Evolutionary conservation across 2,329 filamentous ascomycete species (phyloP).

Genomic region (Emmonsia crescens): DNA sequence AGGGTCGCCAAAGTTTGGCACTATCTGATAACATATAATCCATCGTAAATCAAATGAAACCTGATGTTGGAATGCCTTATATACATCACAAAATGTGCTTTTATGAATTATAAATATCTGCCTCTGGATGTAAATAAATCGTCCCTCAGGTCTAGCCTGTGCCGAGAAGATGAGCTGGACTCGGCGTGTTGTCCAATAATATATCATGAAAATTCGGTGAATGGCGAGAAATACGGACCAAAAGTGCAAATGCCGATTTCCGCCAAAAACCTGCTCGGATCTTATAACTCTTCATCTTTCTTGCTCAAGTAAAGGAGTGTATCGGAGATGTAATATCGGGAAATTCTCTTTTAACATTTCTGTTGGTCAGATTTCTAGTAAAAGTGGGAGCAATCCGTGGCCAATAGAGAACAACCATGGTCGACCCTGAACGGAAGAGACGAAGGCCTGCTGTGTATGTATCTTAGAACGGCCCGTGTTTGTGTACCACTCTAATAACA

Average conservation of each 20-base stretch:
- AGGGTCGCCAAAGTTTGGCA: neutral
- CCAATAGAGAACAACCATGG: conserved; percentile 12
- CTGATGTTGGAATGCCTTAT: neutral
- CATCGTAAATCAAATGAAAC: neutral
- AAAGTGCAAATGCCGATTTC: conserved; percentile 14
- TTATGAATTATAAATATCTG: neutral
- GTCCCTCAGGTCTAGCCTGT: neutral
- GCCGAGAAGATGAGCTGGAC: neutral
- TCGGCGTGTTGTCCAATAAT: neutral
- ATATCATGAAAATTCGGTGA: conserved; percentile 12
- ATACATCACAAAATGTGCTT: neutral
- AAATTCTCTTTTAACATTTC: neutral
- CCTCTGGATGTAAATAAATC: neutral
- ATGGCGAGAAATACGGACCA: conserved; percentile 18
- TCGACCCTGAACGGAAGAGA: conserved; percentile 26
- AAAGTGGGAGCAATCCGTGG: neutral
- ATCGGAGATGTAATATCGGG: neutral
- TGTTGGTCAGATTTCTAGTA: neutral
- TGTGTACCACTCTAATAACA: conserved; percentile 9
- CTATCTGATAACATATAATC: neutral
- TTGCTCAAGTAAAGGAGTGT: neutral
- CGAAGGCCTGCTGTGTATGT: conserved; percentile 37
- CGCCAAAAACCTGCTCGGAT: neutral
- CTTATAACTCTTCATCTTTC: neutral
- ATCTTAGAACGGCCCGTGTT: conserved; percentile 5